phyloP scores from a whole-genome alignment of 1,284 basidiomycete genomes.

The Rhodofomes roseus region DNA sequence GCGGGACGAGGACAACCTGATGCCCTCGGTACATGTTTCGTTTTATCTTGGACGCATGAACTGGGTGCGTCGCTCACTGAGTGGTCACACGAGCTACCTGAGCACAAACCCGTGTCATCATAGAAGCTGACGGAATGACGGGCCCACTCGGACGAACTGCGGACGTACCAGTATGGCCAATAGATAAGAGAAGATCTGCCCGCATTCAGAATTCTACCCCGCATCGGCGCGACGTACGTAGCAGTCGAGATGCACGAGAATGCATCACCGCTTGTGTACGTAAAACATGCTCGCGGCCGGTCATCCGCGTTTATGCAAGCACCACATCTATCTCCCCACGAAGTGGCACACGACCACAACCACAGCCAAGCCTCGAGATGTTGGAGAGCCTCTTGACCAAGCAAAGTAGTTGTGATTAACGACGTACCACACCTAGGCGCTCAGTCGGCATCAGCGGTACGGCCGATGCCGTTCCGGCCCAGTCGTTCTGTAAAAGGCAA shows the following conservation, averaged over 20 bases:
- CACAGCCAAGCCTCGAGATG: neutral
- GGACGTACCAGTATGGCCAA: conserved; percentile 11
- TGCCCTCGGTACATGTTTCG: neutral
- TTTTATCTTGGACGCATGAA: conserved; percentile 2
- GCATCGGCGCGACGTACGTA: neutral
- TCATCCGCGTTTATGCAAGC: neutral
- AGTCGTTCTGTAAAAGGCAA: no score
- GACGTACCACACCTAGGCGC: no score
- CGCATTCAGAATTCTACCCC: neutral
- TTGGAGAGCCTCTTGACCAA: neutral
- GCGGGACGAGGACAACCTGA: neutral
- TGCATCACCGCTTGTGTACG: neutral
- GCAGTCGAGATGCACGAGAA: conserved; percentile 1
- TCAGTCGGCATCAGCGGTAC: no score
- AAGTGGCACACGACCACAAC: neutral
- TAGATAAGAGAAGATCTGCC: conserved; percentile 17
- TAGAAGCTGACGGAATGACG: conserved; percentile 18
- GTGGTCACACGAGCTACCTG: conserved; percentile 22
- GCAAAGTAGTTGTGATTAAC: neutral
- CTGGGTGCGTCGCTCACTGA: conserved; percentile 10
- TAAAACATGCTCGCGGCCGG: neutral
- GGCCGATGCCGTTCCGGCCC: no score
- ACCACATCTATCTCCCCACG: neutral
- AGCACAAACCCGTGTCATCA: conserved; percentile 17
- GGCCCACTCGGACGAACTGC: conserved; percentile 25